Evolutionary conservation across 345 rosid species (phyloP).

Genomic region (Limnanthes douglasii): DNA sequence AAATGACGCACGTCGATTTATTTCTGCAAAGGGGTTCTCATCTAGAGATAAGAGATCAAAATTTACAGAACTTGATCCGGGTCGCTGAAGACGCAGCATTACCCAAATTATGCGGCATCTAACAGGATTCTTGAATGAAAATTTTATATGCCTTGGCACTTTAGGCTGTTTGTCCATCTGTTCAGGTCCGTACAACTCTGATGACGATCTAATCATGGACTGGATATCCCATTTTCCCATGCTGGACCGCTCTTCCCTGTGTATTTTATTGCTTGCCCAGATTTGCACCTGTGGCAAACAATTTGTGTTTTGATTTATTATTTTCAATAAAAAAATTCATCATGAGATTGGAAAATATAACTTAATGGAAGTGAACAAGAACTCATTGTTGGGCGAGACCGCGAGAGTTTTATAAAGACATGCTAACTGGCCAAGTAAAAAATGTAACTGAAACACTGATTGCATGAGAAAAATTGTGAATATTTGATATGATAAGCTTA

Average conservation of each 20-base stretch:
- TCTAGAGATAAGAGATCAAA: slow-evolving; percentile 61
- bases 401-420: no score
- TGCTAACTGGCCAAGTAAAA: no score
- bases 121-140: slow-evolving; percentile 55
- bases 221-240: slow-evolving; percentile 95
- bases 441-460: no score
- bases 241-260: slow-evolving; percentile 66
- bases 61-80: slow-evolving; percentile 78
- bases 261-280: slow-evolving; percentile 83
- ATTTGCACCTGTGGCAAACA: slow-evolving; percentile 94
- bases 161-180: slow-evolving; percentile 23
- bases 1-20: slow-evolving; percentile 61
- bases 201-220: slow-evolving; percentile 45
- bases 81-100: slow-evolving; percentile 52
- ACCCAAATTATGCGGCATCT: slow-evolving; percentile 90
- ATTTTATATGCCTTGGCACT: slow-evolving; percentile 74
- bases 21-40: slow-evolving; percentile 79
- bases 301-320: no score
- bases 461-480: no score
- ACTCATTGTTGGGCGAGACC: no score
- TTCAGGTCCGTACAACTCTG: slow-evolving; percentile 72
- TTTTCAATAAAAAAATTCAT: no score
- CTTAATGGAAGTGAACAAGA: background rate
- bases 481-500: no score
- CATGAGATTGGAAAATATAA: no score